A percentile compares a stretch with the other conserved stretches of the same genome.
These are phyloP conservation scores for Diplosphaera chodatii DNA, from an alignment of 139 green algal genomes.

Conservation along the genomic window DNA sequence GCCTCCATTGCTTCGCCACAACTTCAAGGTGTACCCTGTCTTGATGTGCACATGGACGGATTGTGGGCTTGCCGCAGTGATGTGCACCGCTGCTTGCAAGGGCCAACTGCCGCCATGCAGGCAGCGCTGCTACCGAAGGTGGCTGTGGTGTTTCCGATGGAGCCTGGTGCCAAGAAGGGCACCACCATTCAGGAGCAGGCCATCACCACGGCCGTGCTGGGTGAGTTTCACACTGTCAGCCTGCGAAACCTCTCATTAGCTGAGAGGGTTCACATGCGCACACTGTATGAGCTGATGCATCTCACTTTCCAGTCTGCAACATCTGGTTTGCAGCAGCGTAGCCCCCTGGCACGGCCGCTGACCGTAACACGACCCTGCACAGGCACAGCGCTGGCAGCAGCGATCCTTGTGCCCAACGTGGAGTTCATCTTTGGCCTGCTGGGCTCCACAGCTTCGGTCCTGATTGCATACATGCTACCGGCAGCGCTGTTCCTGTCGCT, in stretches of 20 bases:
- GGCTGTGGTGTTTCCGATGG: not conserved
- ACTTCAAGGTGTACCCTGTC: too few species aligned
- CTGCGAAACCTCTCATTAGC: too few species aligned
- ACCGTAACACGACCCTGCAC: too few species aligned
- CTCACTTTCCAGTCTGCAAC: too few species aligned
- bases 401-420: conserved; percentile 71
- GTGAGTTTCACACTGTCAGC: not conserved
- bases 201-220: not conserved
- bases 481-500: conserved; percentile 52
- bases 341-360: too few species aligned
- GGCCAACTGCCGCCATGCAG: not conserved
- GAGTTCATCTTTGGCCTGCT: conserved; percentile 84
- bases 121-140: not conserved
- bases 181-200: not conserved
- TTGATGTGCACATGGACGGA: too few species aligned
- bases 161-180: not conserved
- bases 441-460: conserved; percentile 63
- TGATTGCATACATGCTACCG: conserved; percentile 70
- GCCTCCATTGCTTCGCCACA: too few species aligned
- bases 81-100: too few species aligned
- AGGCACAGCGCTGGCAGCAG: conserved; percentile 12
- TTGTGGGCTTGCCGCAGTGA: too few species aligned
- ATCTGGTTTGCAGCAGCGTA: too few species aligned
- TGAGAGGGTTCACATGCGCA: too few species aligned
- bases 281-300: too few species aligned